Evolutionary conservation across 1,139 yeast genomes (phyloP), one percentile per base, ranked within the genome.

Genomic region (Hemisphaericaspora lyxosophila): DNA sequence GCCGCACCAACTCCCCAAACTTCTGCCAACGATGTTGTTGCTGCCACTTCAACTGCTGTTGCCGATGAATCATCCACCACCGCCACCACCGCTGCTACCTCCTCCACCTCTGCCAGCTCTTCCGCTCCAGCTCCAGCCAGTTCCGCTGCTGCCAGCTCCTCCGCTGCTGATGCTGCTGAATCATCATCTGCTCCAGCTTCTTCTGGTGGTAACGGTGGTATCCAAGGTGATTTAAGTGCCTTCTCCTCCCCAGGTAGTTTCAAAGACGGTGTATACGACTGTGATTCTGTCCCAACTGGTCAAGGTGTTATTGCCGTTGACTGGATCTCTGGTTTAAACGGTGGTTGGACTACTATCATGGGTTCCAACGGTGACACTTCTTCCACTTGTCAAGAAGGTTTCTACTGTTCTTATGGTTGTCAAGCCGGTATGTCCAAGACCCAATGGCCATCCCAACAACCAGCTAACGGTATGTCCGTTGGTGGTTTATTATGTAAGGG

Each of bases 391-490:
- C 60, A 72, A 49, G 89, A 83, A 45, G 92, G 89, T 43, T 75
- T 77, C 54, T 83, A 82, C 75, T 85, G 94, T 64, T 85, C 92
- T 41, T 85, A 85, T 60, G 88, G 92, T 47, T 85, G 94, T 68
- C 90, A 84, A 67, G 78, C 92, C 41, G 94, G 94, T 78, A 84
- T 84, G 92, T 84, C 92, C 53, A 85, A 85, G 73, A 84, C 92
- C 42, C 94, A 85, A 70, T 85, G 89, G 89, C 94, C 94, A 42
- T 64, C 78, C 24, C 50, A 60, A 22, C 94, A 85, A 66, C 92
- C 92, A 42, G 49, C 79, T 34, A 74, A 66, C 58, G 94, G 94
- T 68, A 80, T 81, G 48, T 82, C 92, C 35, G 79, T 84, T 45
- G 94, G 94, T 68, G 94, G 94, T 51, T 73, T 85, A 55, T 62